Evolutionary conservation across 805 yeast genomes (phyloP), one percentile per base, ranked within the genome.

Genomic region (Diddensiella transvaalensis): DNA sequence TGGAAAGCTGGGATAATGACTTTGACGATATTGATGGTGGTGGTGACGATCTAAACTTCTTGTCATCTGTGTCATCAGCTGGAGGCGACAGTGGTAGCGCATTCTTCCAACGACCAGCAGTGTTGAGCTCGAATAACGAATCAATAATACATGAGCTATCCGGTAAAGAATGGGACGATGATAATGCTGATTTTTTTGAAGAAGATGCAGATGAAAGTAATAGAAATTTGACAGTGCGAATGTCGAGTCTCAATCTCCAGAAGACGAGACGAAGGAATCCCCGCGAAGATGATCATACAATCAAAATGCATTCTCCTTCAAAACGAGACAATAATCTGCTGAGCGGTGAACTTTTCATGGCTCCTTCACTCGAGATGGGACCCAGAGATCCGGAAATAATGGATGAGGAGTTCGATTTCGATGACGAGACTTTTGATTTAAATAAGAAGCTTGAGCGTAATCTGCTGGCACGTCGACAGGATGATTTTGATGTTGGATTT

Each of bases 61-160:
- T 40, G 17, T 50, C 55, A 3, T 52, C 55, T 8, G 53, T 49
- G 6, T 50, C 54, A 13, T 50, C 54, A 8, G 40, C 44, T 15
- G 51, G 54, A 4, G 29, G 32, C 17, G 38, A 18, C 17, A 15
- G 15, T 35, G 38, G 15, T 35, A 18, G 38, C 13, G 32, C 11
- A 8, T 8, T 8, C 11, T 26, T 26, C 32, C 13, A 8, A 8
- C 32, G 13, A 26, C 32, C 11, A 13, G 11, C 32, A 8, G 32
- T 13, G 8, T 8, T 26, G 32, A 26, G 13, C 32, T 26, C 32
- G 8, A 26, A 13, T 13, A 26, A 26, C 13, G 32, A 26, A 8
- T 13, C 32, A 8, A 26, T 26, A 26, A 26, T 26, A 8, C 32
- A 26, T 8, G 32, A 26, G 30, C 19, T n/a, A 10, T 38, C 21